Evolutionary conservation across 1,139 yeast genomes (phyloP).

Genomic region (Nadsonia starkeyi-henricii): DNA sequence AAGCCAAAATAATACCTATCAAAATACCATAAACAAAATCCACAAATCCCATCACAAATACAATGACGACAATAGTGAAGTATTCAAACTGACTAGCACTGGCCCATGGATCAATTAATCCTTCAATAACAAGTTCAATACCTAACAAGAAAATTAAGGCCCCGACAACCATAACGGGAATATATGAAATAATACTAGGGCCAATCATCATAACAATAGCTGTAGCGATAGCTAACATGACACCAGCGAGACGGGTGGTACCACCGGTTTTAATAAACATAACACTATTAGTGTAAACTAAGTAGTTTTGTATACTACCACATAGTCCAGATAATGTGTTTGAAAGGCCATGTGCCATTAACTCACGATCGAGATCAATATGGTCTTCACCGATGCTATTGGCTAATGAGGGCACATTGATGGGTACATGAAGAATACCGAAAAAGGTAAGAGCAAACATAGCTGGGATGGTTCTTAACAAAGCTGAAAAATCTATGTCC

Average conservation of each 20-base stretch:
- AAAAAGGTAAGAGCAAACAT: conserved; percentile 93
- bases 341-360: conserved; percentile 92
- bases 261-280: conserved; percentile 91
- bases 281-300: conserved; percentile 88
- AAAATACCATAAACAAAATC: conserved; percentile 90
- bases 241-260: conserved; percentile 75
- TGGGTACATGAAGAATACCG: conserved; percentile 92
- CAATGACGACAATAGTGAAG: conserved; percentile 67
- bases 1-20: conserved; percentile 81
- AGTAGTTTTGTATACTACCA: conserved; percentile 86
- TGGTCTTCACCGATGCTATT: conserved; percentile 71
- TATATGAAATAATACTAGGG: conserved; percentile 82
- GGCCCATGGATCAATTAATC: conserved; percentile 73
- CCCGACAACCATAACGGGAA: conserved; percentile 93
- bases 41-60: conserved; percentile 86
- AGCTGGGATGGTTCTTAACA: conserved; percentile 64
- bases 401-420: conserved; percentile 92
- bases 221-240: conserved; percentile 73
- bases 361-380: conserved; percentile 80
- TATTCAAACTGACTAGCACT: conserved; percentile 67
- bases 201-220: conserved; percentile 72
- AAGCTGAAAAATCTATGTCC: conserved; percentile 58
- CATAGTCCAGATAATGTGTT: conserved; percentile 68
- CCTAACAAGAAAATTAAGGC: conserved; percentile 82
- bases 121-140: conserved; percentile 76